A percentile compares a stretch with the other conserved stretches of the same genome.
Conservation (phyloP, 2,329 filamentous ascomycete genomes). For the Penicillium aurantiogriseum region DNA sequence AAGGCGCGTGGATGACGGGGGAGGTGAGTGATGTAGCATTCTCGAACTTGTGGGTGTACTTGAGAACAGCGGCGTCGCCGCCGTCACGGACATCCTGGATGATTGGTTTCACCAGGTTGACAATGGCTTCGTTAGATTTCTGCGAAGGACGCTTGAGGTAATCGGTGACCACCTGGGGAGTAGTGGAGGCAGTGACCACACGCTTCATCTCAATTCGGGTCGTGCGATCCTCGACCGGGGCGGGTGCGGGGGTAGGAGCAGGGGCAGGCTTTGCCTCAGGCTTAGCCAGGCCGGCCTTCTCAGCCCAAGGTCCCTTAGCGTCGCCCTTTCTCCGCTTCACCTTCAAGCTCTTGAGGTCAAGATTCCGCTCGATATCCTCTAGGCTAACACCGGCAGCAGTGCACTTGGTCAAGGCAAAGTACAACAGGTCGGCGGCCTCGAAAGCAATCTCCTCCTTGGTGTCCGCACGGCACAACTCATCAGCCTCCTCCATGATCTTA, state of each 20-base stretch:
- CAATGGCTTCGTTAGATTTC: slow-evolving; percentile 88
- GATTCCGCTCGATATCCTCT: slow-evolving; percentile 84
- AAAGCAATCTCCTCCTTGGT: slow-evolving; percentile 83
- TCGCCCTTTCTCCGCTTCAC: slow-evolving; percentile 91
- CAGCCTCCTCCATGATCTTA: slow-evolving; percentile 98
- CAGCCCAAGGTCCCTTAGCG: slow-evolving; percentile 88
- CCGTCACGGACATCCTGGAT: slow-evolving; percentile 80
- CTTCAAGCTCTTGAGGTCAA: slow-evolving; percentile 93
- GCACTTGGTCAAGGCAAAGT: slow-evolving; percentile 91
- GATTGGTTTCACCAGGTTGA: slow-evolving; percentile 87
- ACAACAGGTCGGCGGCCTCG: slow-evolving; percentile 91
- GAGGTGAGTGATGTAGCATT: slow-evolving; percentile 89
- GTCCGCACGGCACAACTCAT: slow-evolving; percentile 86
- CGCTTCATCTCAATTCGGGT: slow-evolving; percentile 79
- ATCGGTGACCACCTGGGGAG: slow-evolving; percentile 64
- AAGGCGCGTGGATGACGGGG: slow-evolving; percentile 85
- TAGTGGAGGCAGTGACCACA: slow-evolving; percentile 66
- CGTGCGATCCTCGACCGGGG: slow-evolving; percentile 48
- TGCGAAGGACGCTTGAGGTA: slow-evolving; percentile 87
- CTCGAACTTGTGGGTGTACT: slow-evolving; percentile 97
- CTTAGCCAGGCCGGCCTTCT: slow-evolving; percentile 67
- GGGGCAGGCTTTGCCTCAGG: slow-evolving; percentile 30
- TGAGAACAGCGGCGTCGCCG: slow-evolving; percentile 83
- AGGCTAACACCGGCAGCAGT: slow-evolving; percentile 79
- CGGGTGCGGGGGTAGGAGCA: slow-evolving; percentile 47